Evolutionary conservation across 225 moss, liverwort and hornwort genomes (phyloP).

Genomic region (Climacium dendroides): DNA sequence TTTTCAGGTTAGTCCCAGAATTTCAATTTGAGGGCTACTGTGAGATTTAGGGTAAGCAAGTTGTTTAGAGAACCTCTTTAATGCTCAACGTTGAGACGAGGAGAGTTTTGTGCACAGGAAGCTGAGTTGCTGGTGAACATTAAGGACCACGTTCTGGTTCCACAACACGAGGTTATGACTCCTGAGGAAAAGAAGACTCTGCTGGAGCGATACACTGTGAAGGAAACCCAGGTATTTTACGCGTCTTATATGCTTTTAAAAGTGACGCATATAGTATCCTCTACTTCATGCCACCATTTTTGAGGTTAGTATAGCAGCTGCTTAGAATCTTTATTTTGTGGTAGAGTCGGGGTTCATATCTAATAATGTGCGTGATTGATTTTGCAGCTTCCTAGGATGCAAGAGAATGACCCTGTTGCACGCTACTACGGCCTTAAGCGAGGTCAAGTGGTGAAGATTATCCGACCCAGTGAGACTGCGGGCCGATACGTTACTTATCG

Average conservation of each 20-base stretch:
- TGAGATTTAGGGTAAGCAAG: background rate
- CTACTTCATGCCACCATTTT: background rate
- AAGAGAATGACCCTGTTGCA: conserved; percentile 92
- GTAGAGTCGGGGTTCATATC: background rate
- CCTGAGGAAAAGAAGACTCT: conserved; percentile 56
- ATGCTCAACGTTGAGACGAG: background rate
- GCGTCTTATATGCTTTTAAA: background rate
- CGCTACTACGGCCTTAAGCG: conserved; percentile 92
- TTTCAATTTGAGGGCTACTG: background rate
- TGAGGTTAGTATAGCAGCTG: background rate
- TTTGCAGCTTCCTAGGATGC: conserved; percentile 85
- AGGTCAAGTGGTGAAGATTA: conserved; percentile 96
- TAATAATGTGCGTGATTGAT: background rate
- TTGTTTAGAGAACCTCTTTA: background rate
- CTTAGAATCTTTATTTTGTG: background rate
- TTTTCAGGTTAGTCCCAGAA: conserved; percentile 38
- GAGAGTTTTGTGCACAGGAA: conserved; percentile 23
- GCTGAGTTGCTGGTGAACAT: conserved; percentile 69
- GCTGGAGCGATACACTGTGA: conserved; percentile 51
- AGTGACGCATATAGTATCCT: background rate
- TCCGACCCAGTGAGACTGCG: conserved; percentile 92
- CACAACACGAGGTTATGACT: conserved; percentile 50
- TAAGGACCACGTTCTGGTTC: conserved; percentile 56
- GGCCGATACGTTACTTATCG: conserved; percentile 95
- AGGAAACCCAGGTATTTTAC: conserved; percentile 43